Conservation (phyloP, 371 early-diverging fungal genomes). For the Chytridium lagenaria region DNA sequence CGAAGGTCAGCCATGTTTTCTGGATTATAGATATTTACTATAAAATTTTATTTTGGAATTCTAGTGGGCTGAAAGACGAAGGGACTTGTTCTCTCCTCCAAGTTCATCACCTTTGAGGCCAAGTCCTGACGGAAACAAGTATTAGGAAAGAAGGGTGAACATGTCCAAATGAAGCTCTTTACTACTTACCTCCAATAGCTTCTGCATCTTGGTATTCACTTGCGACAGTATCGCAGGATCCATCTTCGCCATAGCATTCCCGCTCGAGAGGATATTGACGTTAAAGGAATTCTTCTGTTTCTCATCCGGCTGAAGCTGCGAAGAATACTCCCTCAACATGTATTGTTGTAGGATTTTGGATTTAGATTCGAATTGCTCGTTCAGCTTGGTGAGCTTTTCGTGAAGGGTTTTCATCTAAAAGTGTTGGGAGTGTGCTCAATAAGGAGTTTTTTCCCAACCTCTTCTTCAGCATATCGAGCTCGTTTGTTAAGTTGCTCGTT, state of each 20-base stretch:
- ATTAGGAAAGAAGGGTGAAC: not conserved
- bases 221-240: constrained; percentile 54
- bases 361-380: constrained; percentile 54
- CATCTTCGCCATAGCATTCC: constrained; percentile 53
- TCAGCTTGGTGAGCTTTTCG: constrained; percentile 37
- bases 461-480: constrained; percentile 50
- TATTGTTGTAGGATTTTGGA: constrained; percentile 59
- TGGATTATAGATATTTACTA: constrained; percentile 26
- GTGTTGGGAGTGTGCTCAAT: no score
- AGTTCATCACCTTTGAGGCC: constrained; percentile 50
- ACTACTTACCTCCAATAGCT: constrained; percentile 58
- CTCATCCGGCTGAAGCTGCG: constrained; percentile 53
- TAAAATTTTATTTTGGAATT: no score
- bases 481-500: constrained; percentile 55
- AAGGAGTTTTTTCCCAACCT: constrained; percentile 43
- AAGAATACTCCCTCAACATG: constrained; percentile 52
- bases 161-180: no score
- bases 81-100: constrained; percentile 48
- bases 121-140: constrained; percentile 39
- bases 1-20: constrained; percentile 23
- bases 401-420: constrained; percentile 25
- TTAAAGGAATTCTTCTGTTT: constrained; percentile 45
- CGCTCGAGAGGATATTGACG: constrained; percentile 48
- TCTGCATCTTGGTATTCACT: constrained; percentile 62
- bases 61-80: no score